A percentile compares a stretch with the other conserved stretches of the same genome.
Conservation (phyloP, 208 protist genomes). For the Leishmania lainsoni region DNA sequence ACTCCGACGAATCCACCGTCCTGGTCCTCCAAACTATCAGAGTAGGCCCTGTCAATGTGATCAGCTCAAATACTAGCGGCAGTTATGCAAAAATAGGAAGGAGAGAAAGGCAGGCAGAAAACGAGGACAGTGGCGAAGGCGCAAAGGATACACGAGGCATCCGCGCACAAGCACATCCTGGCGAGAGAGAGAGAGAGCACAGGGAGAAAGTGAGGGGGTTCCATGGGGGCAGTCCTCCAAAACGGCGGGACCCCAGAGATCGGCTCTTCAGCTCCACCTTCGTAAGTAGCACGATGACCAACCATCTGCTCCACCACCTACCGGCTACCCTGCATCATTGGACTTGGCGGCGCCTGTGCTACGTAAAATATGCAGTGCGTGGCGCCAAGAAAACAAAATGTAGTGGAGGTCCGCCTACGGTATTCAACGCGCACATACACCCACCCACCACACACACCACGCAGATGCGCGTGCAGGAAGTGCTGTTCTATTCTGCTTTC, state of each 20-base stretch:
- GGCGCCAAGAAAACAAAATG: neutral
- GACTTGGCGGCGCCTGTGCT: neutral
- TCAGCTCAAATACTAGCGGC: too few species aligned
- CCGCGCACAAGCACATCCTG: neutral
- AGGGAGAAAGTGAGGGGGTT: neutral
- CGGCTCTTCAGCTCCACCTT: neutral
- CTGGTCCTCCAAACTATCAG: too few species aligned
- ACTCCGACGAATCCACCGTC: too few species aligned
- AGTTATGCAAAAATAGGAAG: neutral
- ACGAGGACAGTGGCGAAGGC: neutral
- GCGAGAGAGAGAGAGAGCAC: neutral
- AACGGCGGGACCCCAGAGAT: neutral
- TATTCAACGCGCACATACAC: neutral
- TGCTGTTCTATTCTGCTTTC: neutral
- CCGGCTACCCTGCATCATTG: neutral
- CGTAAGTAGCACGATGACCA: neutral
- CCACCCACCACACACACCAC: neutral
- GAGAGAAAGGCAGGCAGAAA: neutral
- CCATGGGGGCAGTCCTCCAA: neutral
- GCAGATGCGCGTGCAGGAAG: neutral
- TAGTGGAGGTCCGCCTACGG: too few species aligned
- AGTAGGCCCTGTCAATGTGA: too few species aligned
- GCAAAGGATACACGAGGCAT: neutral
- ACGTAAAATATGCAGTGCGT: neutral
- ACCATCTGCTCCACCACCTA: neutral